These are phyloP conservation scores for Lichtheimia ornata DNA, from an alignment of 371 early-diverging fungal species.

Conservation along the genomic window DNA sequence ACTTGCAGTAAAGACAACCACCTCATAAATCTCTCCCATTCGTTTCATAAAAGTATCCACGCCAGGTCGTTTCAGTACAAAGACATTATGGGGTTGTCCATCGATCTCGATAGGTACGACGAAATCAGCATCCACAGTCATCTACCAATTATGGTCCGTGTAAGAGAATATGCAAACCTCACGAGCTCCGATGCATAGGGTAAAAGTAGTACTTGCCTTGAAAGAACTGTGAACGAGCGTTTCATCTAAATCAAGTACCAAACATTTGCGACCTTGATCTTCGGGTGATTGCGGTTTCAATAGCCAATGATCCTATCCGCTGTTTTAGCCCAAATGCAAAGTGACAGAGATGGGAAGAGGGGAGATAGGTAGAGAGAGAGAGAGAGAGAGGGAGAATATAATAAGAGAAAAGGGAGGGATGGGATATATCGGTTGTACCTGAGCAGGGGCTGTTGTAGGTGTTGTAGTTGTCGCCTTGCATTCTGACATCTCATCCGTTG, in stretches of 20 bases:
- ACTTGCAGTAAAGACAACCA: constrained; percentile 94
- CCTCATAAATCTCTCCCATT: constrained; percentile 84
- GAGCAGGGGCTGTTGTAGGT: background rate
- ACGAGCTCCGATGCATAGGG: background rate
- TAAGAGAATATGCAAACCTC: no score
- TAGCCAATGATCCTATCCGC: constrained; percentile 10
- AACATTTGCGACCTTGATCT: constrained; percentile 38
- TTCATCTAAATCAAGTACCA: constrained; percentile 65
- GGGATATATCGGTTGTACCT: background rate
- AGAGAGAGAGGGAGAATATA: no score
- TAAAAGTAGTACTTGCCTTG: constrained; percentile 23
- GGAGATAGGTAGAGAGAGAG: background rate
- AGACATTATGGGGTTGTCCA: constrained; percentile 82
- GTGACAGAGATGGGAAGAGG: no score
- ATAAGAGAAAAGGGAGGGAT: no score
- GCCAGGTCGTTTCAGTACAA: constrained; percentile 92
- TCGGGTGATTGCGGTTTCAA: constrained; percentile 13
- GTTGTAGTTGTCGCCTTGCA: constrained; percentile 3
- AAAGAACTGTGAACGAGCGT: constrained; percentile 61
- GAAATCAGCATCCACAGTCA: constrained; percentile 74
- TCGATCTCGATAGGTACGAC: constrained; percentile 88
- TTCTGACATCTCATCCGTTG: no score
- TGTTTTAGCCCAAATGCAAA: no score
- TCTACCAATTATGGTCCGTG: constrained; percentile 23
- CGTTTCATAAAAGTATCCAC: constrained; percentile 86